These are phyloP conservation scores for Citrus mangshanensis DNA, from an alignment of 345 rosid species.

Conservation along the genomic window DNA sequence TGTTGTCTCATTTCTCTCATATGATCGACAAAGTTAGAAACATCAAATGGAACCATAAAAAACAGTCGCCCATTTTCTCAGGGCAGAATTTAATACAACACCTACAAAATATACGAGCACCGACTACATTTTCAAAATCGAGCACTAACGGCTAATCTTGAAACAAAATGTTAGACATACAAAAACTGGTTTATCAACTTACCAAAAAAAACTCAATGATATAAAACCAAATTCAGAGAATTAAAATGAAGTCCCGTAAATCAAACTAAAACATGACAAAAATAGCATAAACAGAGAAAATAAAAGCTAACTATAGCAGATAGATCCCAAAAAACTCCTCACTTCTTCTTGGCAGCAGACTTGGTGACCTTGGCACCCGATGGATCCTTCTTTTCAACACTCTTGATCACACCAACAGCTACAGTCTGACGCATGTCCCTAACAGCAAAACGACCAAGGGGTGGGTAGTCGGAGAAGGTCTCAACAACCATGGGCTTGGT, in stretches of 20 bases:
- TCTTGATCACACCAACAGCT: constrained; percentile 19
- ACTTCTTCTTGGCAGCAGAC: neutral
- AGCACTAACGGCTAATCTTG: too few relatives aligned
- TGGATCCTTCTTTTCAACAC: constrained; percentile 22
- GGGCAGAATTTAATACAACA: too few relatives aligned
- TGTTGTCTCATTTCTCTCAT: too few relatives aligned
- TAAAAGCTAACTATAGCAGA: neutral
- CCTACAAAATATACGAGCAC: too few relatives aligned
- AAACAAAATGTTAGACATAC: too few relatives aligned
- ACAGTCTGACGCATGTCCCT: constrained; percentile 24
- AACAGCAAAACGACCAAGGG: constrained; percentile 1
- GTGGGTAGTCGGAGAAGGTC: constrained; percentile 27
- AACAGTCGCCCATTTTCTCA: too few relatives aligned
- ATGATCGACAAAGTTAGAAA: too few relatives aligned
- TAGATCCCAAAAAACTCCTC: neutral
- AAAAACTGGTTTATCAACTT: too few relatives aligned
- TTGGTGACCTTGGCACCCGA: constrained; percentile 21
- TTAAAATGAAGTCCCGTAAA: neutral
- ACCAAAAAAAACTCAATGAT: neutral
- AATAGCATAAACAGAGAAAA: neutral
- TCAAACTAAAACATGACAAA: neutral
- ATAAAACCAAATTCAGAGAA: neutral
- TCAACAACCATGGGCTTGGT: constrained; percentile 42
- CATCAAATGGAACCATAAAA: too few relatives aligned
- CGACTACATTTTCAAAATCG: too few relatives aligned